Percentiles rank a stretch among this genome's conserved stretches.
These are phyloP conservation scores for Candida nanaspora DNA, from an alignment of 805 yeast genomes.

Conservation along the genomic window DNA sequence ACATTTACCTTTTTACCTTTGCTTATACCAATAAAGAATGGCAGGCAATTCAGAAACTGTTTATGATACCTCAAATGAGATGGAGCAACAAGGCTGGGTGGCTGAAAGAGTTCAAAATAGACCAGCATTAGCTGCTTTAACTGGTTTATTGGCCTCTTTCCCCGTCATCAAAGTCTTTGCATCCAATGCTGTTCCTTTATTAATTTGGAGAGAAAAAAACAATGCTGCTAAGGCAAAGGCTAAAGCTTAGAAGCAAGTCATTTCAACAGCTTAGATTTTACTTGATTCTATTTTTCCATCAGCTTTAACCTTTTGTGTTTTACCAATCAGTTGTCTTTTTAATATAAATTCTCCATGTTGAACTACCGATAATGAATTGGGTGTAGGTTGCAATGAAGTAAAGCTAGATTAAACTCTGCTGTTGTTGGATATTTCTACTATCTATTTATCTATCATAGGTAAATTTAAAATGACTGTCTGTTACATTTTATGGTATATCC, in stretches of 20 bases:
- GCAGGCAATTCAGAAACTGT: conserved; percentile 6
- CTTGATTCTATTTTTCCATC: too few relatives aligned
- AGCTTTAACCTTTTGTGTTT: too few relatives aligned
- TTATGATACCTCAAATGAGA: conserved; percentile 26
- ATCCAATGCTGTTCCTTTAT: conserved; percentile 53
- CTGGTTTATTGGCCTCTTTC: conserved; percentile 51
- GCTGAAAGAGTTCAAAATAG: conserved; percentile 39
- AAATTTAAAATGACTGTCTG: too few relatives aligned
- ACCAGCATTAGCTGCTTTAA: conserved; percentile 53
- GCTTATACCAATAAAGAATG: background rate
- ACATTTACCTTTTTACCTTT: too few relatives aligned
- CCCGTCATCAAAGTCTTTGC: conserved; percentile 52
- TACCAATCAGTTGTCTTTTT: too few relatives aligned
- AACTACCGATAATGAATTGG: too few relatives aligned
- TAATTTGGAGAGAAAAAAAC: conserved; percentile 36
- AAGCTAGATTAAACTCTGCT: too few relatives aligned
- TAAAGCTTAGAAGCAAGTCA: background rate
- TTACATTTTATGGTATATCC: too few relatives aligned
- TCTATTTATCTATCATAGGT: too few relatives aligned
- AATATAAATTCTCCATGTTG: too few relatives aligned
- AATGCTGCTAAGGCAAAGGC: background rate
- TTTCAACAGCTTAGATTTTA: background rate
- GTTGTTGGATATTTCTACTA: too few relatives aligned
- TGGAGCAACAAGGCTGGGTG: conserved; percentile 41
- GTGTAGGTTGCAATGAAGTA: too few relatives aligned